Percentiles rank a stretch among this genome's conserved stretches.
These are phyloP conservation scores for Trametes coccinea DNA, from an alignment of 768 basidiomycete species.

Conservation along the genomic window DNA sequence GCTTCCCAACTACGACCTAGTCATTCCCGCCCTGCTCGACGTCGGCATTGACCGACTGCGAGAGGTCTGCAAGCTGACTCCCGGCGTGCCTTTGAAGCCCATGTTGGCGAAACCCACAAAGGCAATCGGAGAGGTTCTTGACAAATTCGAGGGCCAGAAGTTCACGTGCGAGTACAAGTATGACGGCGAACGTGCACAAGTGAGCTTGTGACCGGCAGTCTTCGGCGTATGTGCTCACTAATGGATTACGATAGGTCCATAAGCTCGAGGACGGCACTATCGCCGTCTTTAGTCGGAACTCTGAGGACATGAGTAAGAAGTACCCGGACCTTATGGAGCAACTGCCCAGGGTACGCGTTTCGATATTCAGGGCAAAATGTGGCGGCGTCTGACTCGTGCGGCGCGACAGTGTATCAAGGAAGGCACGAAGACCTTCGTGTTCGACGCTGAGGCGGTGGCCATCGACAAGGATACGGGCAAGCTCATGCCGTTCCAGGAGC, in stretches of 20 bases:
- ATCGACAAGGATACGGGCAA: constrained; percentile 83
- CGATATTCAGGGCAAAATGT: background rate
- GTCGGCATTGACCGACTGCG: constrained; percentile 70
- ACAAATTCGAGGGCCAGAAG: constrained; percentile 90
- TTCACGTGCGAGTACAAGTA: constrained; percentile 99
- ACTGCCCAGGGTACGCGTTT: constrained; percentile 68
- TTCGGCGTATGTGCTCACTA: background rate
- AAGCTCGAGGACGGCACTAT: constrained; percentile 79
- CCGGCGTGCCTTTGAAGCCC: constrained; percentile 95
- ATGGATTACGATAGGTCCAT: constrained; percentile 59
- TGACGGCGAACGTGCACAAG: constrained; percentile 96
- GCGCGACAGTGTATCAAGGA: constrained; percentile 76
- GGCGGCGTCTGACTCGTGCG: background rate
- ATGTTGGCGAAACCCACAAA: constrained; percentile 99
- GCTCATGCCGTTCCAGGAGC: constrained; percentile 97
- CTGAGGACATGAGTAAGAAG: constrained; percentile 99
- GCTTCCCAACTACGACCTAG: constrained; percentile 87
- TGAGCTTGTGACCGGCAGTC: constrained; percentile 28
- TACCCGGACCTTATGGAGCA: constrained; percentile 98
- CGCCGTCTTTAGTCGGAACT: constrained; percentile 94
- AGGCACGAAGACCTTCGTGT: constrained; percentile 83
- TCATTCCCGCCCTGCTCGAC: constrained; percentile 86
- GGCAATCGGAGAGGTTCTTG: constrained; percentile 95
- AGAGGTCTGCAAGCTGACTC: constrained; percentile 84
- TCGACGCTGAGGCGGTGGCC: constrained; percentile 97